These are phyloP conservation scores for Populus tomentosa DNA, from an alignment of 441 rosid genomes.

Conservation along the genomic window DNA sequence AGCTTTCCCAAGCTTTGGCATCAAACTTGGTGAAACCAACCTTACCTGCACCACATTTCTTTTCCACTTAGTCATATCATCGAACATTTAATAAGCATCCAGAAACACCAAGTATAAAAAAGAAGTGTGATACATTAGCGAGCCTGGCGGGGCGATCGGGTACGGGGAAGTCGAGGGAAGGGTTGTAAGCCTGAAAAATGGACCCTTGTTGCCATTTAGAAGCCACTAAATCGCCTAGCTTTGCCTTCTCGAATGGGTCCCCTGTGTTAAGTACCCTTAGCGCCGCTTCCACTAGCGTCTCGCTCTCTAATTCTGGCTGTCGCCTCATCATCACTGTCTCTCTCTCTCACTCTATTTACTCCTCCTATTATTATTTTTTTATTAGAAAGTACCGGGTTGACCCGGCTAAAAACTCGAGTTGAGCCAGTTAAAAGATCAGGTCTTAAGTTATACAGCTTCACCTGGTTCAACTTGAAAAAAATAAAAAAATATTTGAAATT, in stretches of 20 bases:
- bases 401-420: no score
- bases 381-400: no score
- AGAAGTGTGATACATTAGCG: conserved; percentile 33
- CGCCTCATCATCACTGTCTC: conserved; percentile 25
- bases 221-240: conserved; percentile 66
- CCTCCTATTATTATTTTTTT: no score
- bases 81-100: neutral
- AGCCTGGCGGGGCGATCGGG: conserved; percentile 83
- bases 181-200: conserved; percentile 48
- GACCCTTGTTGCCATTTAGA: conserved; percentile 69
- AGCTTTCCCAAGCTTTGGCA: conserved; percentile 94
- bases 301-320: conserved; percentile 21
- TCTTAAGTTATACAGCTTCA: fast-evolving
- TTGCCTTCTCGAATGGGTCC: conserved; percentile 77
- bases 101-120: no score
- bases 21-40: conserved; percentile 77
- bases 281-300: conserved; percentile 74
- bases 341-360: neutral
- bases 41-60: conserved; percentile 44
- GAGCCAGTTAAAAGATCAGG: no score
- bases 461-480: no score
- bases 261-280: conserved; percentile 63
- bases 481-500: no score
- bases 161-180: conserved; percentile 47
- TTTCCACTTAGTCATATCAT: conserved; percentile 21